These are phyloP conservation scores for Musa balbisiana DNA, from an alignment of 202 grass and related monocot species.

Conservation along the genomic window DNA sequence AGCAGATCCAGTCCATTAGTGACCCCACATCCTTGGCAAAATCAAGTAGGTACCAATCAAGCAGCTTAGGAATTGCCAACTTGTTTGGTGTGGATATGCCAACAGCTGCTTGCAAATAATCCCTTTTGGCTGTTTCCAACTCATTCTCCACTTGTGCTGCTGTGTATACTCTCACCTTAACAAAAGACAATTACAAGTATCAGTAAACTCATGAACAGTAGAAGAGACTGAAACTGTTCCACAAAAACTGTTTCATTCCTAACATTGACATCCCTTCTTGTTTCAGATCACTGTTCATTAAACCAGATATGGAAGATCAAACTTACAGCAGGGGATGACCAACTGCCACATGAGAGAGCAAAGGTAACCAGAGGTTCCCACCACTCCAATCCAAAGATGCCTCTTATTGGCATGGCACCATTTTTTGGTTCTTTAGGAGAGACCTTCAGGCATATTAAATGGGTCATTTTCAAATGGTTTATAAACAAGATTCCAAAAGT, in stretches of 20 bases:
- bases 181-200: background rate
- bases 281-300: too few relatives aligned
- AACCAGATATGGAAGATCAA: background rate
- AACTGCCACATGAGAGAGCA: conserved; percentile 87
- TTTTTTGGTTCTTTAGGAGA: conserved; percentile 30
- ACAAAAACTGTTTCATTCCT: too few relatives aligned
- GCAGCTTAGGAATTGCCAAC: conserved; percentile 73
- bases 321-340: conserved; percentile 87
- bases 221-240: background rate
- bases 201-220: background rate
- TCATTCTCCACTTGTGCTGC: conserved; percentile 59
- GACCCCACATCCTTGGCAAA: conserved; percentile 90
- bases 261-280: too few relatives aligned
- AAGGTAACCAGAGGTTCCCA: conserved; percentile 91
- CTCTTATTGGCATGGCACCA: conserved; percentile 35
- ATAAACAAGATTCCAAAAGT: background rate
- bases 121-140: conserved; percentile 73
- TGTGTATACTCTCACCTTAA: conserved; percentile 86
- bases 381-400: conserved; percentile 74
- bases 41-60: conserved; percentile 86
- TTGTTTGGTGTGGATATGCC: conserved; percentile 50
- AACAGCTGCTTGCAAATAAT: conserved; percentile 72
- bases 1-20: conserved; percentile 92
- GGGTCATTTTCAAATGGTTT: background rate
- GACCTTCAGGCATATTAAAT: conserved; percentile 27